Base-by-base conservation (phyloP, 176 grass and related monocot genomes). In the Coix lacrymajobi region DNA sequence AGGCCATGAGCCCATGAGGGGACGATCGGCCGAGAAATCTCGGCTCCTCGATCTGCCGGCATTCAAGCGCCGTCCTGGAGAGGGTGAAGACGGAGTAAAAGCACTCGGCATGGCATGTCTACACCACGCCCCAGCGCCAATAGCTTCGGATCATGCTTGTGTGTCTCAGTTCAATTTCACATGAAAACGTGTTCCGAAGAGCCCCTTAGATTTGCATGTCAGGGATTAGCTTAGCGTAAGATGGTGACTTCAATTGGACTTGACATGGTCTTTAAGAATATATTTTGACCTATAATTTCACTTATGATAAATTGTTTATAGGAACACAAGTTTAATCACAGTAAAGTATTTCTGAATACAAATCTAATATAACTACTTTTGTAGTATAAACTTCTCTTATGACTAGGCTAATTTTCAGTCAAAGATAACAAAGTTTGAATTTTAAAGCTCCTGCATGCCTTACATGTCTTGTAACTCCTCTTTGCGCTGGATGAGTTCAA, bases 21-120 rank as follows among this genome's bases (percentile, higher is more conserved):
- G 28, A n/a, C n/a, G n/a, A 16, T 17, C 36, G 0, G 41, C 16
- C 17, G 84, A 72, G 22, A 24, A 39, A 38, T 25, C 49, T 45
- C 60, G 29, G 68, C 26, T 71, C 15, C 19, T 19, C 9, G 4
- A n/a, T 29, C 74, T 45, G 60, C 34, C 46, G 17, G 73, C 79
- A 83, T 86, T 86, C 29, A 90, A 82, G 44, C 45, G 79, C 73
- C 72, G 82, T 29, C 46, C 37, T 24, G 4, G 31, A 38, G 22
- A 28, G 30, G 44, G 66, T 46, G 16, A 19, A n/a, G 26, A 62
- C 30, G 14, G 16, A 11, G 36, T 76, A 30, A 71, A 65, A 7
- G 36, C 36, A 1, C 10, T 30, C 40, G 26, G 25, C 39, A 14
- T 46, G 69, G 40, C 69, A 25, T 34, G 63, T 19, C 41, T n/a